Base-by-base conservation (phyloP, 2,329 filamentous ascomycete species). In the Phoma sp. region DNA sequence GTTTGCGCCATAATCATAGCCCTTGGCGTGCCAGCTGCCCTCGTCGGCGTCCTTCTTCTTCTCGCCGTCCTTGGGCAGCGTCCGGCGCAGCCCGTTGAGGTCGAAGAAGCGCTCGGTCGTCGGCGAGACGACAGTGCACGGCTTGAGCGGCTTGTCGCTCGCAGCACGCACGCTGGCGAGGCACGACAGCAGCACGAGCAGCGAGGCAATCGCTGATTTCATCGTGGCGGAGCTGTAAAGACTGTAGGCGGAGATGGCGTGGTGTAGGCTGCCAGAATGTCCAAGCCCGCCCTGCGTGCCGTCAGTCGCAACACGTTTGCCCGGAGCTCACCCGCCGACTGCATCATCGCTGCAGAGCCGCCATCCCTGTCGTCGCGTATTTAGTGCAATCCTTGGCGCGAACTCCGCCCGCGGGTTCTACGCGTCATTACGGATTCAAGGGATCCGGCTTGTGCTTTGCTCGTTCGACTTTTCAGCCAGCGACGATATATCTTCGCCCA, bases 1-100 rank as follows among this genome's bases (percentile, higher is more conserved):
- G 77, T 93, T 93, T 60, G 86, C 85, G 59, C 84, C 86, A 64
- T 92, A 91, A 75, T 93, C 91, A 72, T 87, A 89, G 28, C 91
- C 91, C 54, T 83, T 84, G 7, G 88, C 86, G 59, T 85, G 81
- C 78, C 83, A 84, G 68, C 81, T 87, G 56, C 84, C 80, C 48
- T 81, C 81, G 33, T 87, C 84, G 11, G 79, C 81, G 18, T 83
- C 81, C 63, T 87, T 81, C 21, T 70, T 69, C 56, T 77, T 78
- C 33, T 75, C 68, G 52, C 75, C 61, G 7, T 59, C 65, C 9
- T 69, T 69, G 11, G 83, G 81, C 28, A 80, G 79, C 30, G 75
- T 75, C 46, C 86, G 72, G 25, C 80, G 80, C 59, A 88, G 79
- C 7, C 81, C 77, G 61, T 80, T 86, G 23, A 88, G 77, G 66